Percentiles rank a stretch among this genome's conserved stretches.
Evolutionary conservation across 2,329 filamentous ascomycete genomes (phyloP).

Genomic region (Calonectria pseudoturangicola): DNA sequence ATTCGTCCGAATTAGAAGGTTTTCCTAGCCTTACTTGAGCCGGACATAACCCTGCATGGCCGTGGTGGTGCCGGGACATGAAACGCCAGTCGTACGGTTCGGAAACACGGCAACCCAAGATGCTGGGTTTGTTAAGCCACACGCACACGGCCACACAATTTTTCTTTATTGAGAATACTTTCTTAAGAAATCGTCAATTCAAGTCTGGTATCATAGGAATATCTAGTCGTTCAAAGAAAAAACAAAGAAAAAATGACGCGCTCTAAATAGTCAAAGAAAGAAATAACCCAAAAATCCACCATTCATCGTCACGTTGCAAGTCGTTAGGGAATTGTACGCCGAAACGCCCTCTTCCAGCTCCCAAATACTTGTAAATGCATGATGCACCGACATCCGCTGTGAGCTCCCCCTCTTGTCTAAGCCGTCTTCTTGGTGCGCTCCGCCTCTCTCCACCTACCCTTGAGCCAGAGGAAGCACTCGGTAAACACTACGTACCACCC

Average conservation of each 20-base stretch:
- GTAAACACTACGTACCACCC: slow-evolving; percentile 70
- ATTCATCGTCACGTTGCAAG: slow-evolving; percentile 27
- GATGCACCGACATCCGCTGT: slow-evolving; percentile 27
- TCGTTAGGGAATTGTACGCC: slow-evolving; percentile 32
- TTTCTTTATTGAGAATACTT: neutral
- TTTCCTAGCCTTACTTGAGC: slow-evolving; percentile 19
- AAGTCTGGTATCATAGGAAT: slow-evolving; percentile 49
- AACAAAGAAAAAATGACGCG: slow-evolving; percentile 26
- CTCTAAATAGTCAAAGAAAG: slow-evolving; percentile 42
- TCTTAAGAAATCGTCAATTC: slow-evolving; percentile 34
- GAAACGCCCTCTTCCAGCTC: slow-evolving; percentile 35
- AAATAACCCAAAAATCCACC: slow-evolving; percentile 29
- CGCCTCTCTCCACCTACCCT: slow-evolving; percentile 56
- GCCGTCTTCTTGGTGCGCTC: slow-evolving; percentile 50
- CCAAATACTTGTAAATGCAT: slow-evolving; percentile 21
- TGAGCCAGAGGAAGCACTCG: slow-evolving; percentile 64
- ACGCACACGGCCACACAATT: neutral
- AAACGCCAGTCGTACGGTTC: slow-evolving; percentile 45
- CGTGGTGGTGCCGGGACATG: slow-evolving; percentile 43
- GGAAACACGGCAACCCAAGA: slow-evolving; percentile 10
- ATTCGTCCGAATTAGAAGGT: neutral
- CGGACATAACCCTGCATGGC: slow-evolving; percentile 35
- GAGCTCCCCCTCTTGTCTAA: slow-evolving; percentile 34
- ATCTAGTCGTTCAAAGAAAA: slow-evolving; percentile 32
- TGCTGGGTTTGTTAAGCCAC: neutral